Percentiles rank a stretch among this genome's conserved stretches.
Conservation (phyloP, 371 early-diverging fungal species). For the Mucor plumbeus region DNA sequence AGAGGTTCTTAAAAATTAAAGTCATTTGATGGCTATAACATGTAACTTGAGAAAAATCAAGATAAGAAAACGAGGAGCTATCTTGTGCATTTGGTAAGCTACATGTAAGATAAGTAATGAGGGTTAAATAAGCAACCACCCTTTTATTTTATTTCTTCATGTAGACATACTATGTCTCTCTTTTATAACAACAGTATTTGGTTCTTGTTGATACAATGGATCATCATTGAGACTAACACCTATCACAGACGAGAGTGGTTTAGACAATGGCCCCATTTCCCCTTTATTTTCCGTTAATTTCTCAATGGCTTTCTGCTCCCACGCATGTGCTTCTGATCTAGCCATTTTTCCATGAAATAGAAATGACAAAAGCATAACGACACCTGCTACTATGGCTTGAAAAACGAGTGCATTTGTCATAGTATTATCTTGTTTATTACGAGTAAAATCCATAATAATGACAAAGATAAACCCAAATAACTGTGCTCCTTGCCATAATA, state of each 20-base stretch:
- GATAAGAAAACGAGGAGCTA: too few relatives aligned
- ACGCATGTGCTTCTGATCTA: slow-evolving; percentile 27
- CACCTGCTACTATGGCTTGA: slow-evolving; percentile 32
- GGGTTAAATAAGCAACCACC: background rate
- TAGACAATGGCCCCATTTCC: background rate
- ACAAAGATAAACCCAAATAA: slow-evolving; percentile 56
- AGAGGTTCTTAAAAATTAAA: too few relatives aligned
- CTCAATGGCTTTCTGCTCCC: slow-evolving; percentile 7
- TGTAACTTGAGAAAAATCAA: too few relatives aligned
- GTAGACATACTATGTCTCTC: background rate
- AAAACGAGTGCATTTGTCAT: slow-evolving; percentile 38
- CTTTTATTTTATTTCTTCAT: background rate
- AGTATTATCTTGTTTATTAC: slow-evolving; percentile 31
- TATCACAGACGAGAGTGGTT: slow-evolving; percentile 7
- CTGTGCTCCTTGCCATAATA: slow-evolving; percentile 58
- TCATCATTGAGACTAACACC: slow-evolving; percentile 4
- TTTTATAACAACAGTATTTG: background rate
- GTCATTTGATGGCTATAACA: too few relatives aligned
- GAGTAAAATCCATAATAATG: slow-evolving; percentile 45
- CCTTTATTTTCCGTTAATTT: slow-evolving; percentile 1
- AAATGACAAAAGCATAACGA: slow-evolving; percentile 27
- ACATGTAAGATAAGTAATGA: background rate
- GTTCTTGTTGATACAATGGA: background rate
- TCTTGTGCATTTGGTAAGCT: background rate
- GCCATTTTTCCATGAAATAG: slow-evolving; percentile 27